phyloP scores from a whole-genome alignment of 805 yeast genomes.

The Wickerhamomyces pijperi region DNA sequence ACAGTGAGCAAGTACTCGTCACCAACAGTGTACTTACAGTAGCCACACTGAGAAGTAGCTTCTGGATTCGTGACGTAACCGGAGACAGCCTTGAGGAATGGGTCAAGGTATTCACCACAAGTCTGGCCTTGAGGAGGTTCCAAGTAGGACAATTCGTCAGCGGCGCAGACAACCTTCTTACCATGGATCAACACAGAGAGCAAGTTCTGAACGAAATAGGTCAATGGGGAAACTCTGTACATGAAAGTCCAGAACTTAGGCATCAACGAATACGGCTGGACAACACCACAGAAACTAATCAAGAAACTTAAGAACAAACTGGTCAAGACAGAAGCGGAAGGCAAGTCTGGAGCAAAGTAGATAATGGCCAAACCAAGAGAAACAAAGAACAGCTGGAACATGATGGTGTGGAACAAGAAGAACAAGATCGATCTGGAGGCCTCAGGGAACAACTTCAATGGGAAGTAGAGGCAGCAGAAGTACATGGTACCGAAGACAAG shows the following conservation, averaged over 20 bases:
- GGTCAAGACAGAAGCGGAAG: conserved; percentile 51
- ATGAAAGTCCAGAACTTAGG: conserved; percentile 70
- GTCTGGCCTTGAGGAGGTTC: conserved; percentile 51
- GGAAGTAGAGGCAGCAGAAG: conserved; percentile 41
- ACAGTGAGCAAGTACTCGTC: conserved; percentile 23
- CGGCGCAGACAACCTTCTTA: conserved; percentile 37
- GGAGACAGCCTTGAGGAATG: conserved; percentile 25
- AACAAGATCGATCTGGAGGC: conserved; percentile 38
- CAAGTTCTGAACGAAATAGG: conserved; percentile 44
- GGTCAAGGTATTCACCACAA: conserved; percentile 43
- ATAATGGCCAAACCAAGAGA: conserved; percentile 38
- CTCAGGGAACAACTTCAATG: conserved; percentile 27
- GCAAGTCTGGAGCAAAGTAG: conserved; percentile 54
- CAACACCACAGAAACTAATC: conserved; percentile 23
- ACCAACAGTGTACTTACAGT: conserved; percentile 28
- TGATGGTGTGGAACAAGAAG: conserved; percentile 28
- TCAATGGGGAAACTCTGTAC: conserved; percentile 54
- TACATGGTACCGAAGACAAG: conserved; percentile 35
- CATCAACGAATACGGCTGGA: conserved; percentile 27
- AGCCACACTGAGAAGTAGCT: conserved; percentile 37
- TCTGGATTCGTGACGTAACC: conserved; percentile 52
- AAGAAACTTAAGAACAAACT: conserved; percentile 25
- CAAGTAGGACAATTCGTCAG: conserved; percentile 34
- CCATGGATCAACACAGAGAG: conserved; percentile 36
- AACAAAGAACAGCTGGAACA: conserved; percentile 31